Evolutionary conservation across 1,284 basidiomycete genomes (phyloP).

Genomic region (Rhodotorula sp.): DNA sequence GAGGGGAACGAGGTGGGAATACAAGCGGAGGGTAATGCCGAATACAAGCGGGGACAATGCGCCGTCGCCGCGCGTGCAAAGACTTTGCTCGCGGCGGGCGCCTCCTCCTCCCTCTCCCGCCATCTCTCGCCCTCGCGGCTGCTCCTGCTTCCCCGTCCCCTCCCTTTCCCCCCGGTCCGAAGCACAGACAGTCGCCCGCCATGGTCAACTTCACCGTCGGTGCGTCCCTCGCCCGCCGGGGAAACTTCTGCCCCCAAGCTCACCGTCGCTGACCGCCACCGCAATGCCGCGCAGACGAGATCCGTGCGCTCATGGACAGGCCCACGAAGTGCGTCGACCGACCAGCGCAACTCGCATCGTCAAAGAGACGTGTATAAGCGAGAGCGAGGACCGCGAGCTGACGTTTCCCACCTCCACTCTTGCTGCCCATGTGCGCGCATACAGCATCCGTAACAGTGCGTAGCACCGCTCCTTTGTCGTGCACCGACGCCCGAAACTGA

Average conservation of each 20-base stretch:
- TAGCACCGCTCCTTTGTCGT: not conserved
- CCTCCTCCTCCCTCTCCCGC: not conserved
- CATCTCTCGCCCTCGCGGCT: constrained; percentile 9
- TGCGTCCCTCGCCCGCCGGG: constrained; percentile 6
- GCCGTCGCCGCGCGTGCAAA: too few species aligned
- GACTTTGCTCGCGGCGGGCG: not conserved
- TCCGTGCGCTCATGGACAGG: constrained; percentile 48
- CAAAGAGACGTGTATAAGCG: too few species aligned
- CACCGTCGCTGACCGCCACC: constrained; percentile 10
- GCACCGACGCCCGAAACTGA: not conserved
- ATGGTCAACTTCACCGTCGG: constrained; percentile 46
- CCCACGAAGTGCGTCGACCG: constrained; percentile 38
- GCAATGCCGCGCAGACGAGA: constrained; percentile 40
- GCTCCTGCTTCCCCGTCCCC: constrained; percentile 4
- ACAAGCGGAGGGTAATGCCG: not conserved
- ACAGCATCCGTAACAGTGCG: constrained; percentile 45
- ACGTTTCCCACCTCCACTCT: constrained; percentile 10
- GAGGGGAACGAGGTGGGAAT: not conserved
- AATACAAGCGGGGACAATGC: not conserved
- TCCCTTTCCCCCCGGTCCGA: not conserved
- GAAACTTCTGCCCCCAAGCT: not conserved
- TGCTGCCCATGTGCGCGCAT: not conserved
- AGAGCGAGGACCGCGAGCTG: not conserved
- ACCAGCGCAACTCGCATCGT: too few species aligned
- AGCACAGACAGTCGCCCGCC: constrained; percentile 7